phyloP scores from a whole-genome alignment of 257 asterid species.

The Nicotiana paniculata region DNA sequence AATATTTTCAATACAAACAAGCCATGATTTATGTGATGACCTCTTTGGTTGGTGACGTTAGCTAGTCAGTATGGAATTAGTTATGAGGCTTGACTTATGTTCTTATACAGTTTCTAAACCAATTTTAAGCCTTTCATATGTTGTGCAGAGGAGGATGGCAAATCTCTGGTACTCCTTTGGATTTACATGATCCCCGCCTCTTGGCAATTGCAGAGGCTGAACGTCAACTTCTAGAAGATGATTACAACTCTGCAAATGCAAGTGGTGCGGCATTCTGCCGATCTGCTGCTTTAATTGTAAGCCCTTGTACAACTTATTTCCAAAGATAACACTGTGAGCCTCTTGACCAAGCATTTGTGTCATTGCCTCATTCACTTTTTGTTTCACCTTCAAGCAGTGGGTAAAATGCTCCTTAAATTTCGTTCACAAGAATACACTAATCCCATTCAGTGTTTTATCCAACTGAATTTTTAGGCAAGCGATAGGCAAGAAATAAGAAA shows the following conservation, averaged over 20 bases:
- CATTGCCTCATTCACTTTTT: not conserved
- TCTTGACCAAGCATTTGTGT: not conserved
- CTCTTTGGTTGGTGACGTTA: slow-evolving; percentile 1
- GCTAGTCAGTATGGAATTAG: not conserved
- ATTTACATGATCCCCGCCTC: slow-evolving; percentile 86
- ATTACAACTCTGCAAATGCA: slow-evolving; percentile 61
- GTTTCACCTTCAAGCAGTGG: not conserved
- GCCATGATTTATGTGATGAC: not conserved
- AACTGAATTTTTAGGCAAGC: not conserved
- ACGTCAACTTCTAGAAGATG: slow-evolving; percentile 86
- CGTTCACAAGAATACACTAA: not conserved
- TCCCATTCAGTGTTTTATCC: not conserved
- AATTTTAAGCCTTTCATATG: slow-evolving; percentile 4
- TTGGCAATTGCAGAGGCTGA: slow-evolving; percentile 95
- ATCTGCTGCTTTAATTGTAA: slow-evolving; percentile 89
- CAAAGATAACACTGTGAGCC: not conserved
- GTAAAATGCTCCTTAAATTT: not conserved
- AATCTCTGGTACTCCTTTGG: slow-evolving; percentile 85
- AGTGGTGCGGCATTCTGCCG: slow-evolving; percentile 96
- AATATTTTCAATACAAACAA: not conserved
- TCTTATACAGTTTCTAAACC: not conserved
- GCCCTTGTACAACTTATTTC: slow-evolving; percentile 20
- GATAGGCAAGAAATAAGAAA: not conserved
- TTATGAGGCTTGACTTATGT: not conserved
- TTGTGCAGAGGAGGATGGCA: slow-evolving; percentile 92